Evolutionary conservation across 2,329 filamentous ascomycete genomes (phyloP).

Genomic region (Emergomyces orientalis): DNA sequence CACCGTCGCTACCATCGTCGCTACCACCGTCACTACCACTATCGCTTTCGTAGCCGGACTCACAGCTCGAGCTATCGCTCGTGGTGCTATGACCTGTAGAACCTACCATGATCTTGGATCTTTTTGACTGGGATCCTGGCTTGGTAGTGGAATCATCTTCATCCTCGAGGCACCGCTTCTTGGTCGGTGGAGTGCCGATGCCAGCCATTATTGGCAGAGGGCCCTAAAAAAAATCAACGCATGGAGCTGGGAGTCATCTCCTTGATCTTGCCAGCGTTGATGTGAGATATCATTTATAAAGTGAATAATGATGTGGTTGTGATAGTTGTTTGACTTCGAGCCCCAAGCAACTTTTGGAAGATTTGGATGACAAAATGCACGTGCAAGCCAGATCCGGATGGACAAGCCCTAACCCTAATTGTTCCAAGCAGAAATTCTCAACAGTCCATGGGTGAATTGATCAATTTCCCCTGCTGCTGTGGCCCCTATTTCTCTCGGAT

Average conservation of each 20-base stretch:
- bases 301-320: background rate
- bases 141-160: background rate
- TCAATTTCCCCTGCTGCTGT: background rate
- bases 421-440: background rate
- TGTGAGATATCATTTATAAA: background rate
- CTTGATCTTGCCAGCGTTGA: background rate
- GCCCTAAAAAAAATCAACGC: background rate
- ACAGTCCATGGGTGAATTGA: background rate
- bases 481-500: background rate
- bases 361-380: background rate
- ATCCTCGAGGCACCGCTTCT: constrained; percentile 8
- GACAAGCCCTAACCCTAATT: constrained; percentile 2
- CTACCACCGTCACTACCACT: background rate
- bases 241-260: background rate
- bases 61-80: background rate
- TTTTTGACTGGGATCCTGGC: constrained; percentile 1
- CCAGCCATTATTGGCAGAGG: constrained; percentile 1
- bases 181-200: background rate
- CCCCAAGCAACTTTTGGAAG: background rate
- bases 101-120: background rate
- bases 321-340: background rate
- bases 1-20: background rate
- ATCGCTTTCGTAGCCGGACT: background rate
- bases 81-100: background rate
- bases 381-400: constrained; percentile 1